phyloP scores from a whole-genome alignment of 495 filamentous ascomycete genomes.

The Pseudomonodictys pantanalensis region DNA sequence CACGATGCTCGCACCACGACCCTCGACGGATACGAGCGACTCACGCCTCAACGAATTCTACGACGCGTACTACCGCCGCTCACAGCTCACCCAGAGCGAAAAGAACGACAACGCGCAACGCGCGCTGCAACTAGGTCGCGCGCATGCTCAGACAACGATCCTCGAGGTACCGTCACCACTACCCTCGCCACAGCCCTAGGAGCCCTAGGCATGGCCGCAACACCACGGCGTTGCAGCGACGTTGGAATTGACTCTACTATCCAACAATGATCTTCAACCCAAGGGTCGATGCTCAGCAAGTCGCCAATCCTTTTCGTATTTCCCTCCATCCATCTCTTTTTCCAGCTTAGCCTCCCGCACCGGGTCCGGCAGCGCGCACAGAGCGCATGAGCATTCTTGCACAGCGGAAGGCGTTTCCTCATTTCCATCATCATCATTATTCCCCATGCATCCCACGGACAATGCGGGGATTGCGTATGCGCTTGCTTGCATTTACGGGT shows the following conservation, averaged over 20 bases:
- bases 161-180: slow-evolving; percentile 27
- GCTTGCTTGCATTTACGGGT: no score
- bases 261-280: no score
- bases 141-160: slow-evolving; percentile 20
- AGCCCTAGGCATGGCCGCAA: slow-evolving; percentile 17
- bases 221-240: background rate
- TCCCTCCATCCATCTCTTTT: no score
- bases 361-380: no score
- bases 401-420: slow-evolving; percentile 21
- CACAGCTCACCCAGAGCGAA: slow-evolving; percentile 8
- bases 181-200: slow-evolving; percentile 12
- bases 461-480: background rate
- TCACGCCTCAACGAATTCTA: slow-evolving; percentile 33
- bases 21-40: slow-evolving; percentile 10
- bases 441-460: background rate
- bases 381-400: background rate
- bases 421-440: background rate
- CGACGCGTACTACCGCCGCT: slow-evolving; percentile 34
- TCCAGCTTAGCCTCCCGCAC: no score
- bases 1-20: slow-evolving; percentile 10
- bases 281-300: no score
- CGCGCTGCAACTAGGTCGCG: slow-evolving; percentile 7
- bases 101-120: slow-evolving; percentile 6
- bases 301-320: no score
- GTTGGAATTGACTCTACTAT: background rate